Evolutionary conservation across 1,284 basidiomycete genomes (phyloP), one percentile per base, ranked within the genome.

Genomic region (Agaricales sp.): DNA sequence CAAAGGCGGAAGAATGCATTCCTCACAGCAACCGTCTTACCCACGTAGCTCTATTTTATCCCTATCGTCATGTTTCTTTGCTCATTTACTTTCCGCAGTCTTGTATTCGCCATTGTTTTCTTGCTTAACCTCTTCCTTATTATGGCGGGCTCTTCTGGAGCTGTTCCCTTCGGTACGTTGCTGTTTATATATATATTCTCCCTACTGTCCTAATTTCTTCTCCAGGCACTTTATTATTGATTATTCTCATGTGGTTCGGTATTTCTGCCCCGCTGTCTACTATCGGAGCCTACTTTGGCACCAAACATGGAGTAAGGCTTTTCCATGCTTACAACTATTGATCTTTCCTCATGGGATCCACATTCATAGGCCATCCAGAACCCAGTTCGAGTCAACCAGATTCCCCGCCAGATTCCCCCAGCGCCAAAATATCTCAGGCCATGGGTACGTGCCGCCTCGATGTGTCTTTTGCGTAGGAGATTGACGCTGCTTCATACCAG

Each of bases 161-260:
- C 95, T 4, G 92, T 99, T 35, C 95, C 95, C 2, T 96, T 98
- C 62, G 92, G 92, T 77, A 60, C 50, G 71, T 59, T n/a, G 19
- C n/a, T n/a, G n/a, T n/a, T n/a, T n/a, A n/a, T n/a, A n/a, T n/a
- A 30, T 24, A 45, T 43, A 25, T 52, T 19, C 48, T 21, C 47
- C 37, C 39, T 24, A 30, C 24, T 23, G 54, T 20, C 44, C 45
- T 20, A 41, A 6, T 44, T 19, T 47, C 39, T 26, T 30, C n/a
- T 19, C 12, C 46, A 87, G 84, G 87, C 37, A 95, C 95, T 0
- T 86, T 98, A 73, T 69, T 93, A 39, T 75, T 92, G 18, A 88
- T 99, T 53, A 79, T 95, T 16, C 62, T 91, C 6, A 69, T 99
- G n/a, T 99, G 94, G 94, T 96, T 93, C 65, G 82, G 92, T 45